Base-by-base conservation (phyloP, 2,329 filamentous ascomycete species). In the Hymenoscyphus albidus region DNA sequence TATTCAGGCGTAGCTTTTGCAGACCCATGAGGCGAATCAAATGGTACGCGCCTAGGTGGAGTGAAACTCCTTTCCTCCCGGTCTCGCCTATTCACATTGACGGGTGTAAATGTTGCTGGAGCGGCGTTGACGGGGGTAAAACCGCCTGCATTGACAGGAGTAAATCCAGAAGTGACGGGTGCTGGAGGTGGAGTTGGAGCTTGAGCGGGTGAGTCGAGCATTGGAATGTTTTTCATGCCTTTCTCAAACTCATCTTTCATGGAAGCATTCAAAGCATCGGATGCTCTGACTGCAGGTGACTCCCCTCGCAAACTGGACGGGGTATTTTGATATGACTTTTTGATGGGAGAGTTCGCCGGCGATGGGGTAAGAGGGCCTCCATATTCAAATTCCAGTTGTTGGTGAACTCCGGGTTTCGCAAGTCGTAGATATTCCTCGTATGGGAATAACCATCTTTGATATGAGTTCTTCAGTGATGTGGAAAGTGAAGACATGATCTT, bases 401-500 rank as follows among this genome's bases (percentile, higher is more conserved):
- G 93, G 72, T 97, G 94, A n/a, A 98, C 93, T 38, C 93, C 92
- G 2, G 95, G 95, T 76, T 97, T 98, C 61, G 92, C 94, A 14
- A 94, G 81, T 61, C 91, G 86, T 55, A 99, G 80, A 75, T 97
- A 99, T 68, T 98, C 93, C 77, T 99, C 95, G 72, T 98, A 99
- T 0, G 95, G 95, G 74, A 93, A 92, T 3, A 99, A 87, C 92
- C 95, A 99, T 78, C 94, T 89, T 76, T 97, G 93, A 73, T 96
- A 99, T 0, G 95, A 98, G 77, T 99, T 99, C 77, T 98, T 99
- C 54, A 99, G 84, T 5, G 95, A 98, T 0, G 95, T 99, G 5
- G 95, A 99, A 58, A 99, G 81, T 9, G 95, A 98, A 2, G 94
- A 98, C 95, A 99, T 99, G 68, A 99, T 99, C 81, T 99, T 99